Conservation (phyloP, 306 rosid species). For the Chamaecrista fasciculata region DNA sequence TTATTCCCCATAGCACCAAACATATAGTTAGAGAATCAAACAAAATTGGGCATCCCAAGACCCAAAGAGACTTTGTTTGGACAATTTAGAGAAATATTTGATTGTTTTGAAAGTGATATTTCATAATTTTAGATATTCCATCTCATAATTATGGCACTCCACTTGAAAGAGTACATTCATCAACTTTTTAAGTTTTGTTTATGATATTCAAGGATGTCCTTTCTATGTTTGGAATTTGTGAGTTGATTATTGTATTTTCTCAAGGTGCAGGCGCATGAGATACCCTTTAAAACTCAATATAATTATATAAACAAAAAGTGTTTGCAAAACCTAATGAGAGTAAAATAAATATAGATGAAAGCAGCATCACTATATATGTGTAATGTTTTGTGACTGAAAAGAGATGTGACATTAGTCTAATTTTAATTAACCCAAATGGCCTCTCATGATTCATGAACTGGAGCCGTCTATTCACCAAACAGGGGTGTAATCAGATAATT, state of each 20-base stretch:
- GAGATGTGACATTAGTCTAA: conserved; percentile 18
- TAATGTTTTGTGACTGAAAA: neutral
- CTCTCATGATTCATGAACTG: neutral
- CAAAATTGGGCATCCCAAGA: conserved; percentile 14
- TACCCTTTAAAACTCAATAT: no score
- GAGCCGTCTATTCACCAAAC: neutral
- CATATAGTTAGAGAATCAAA: conserved; percentile 33
- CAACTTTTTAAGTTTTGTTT: no score
- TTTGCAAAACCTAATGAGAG: no score
- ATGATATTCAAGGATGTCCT: neutral
- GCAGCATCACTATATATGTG: no score
- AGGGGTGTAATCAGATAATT: no score
- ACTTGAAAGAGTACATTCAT: no score
- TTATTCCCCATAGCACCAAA: neutral
- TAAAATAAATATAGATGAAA: no score
- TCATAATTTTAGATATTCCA: neutral
- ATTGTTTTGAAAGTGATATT: neutral
- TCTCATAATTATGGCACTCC: no score
- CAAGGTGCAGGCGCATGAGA: neutral
- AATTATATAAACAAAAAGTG: no score
- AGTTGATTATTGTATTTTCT: neutral
- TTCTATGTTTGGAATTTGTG: neutral
- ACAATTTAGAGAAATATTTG: neutral
- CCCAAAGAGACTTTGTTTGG: conserved; percentile 24
- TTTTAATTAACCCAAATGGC: neutral